Evolutionary conservation across 106 monocot genomes (phyloP).

Genomic region (Acorus calamus): DNA sequence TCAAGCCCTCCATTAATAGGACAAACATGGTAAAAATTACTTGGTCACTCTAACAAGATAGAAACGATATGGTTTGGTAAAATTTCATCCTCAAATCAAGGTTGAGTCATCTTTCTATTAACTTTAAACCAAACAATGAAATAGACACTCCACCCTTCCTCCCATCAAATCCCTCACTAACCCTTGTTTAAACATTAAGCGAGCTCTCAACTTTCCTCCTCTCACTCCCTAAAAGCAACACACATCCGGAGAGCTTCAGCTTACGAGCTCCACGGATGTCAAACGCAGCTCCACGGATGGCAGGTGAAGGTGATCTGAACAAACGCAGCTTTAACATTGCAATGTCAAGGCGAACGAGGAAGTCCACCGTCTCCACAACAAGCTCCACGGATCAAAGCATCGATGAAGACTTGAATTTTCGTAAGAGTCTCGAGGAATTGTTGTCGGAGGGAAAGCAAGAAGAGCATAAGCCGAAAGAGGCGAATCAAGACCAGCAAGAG

Average conservation of each 20-base stretch:
- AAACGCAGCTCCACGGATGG: slow-evolving; percentile 6
- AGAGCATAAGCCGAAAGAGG: too few relatives aligned
- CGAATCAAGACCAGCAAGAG: too few relatives aligned
- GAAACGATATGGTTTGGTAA: not conserved
- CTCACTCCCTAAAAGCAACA: not conserved
- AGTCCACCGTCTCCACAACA: not conserved
- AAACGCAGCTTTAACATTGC: slow-evolving; percentile 24
- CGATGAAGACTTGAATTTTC: too few relatives aligned
- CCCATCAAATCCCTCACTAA: not conserved
- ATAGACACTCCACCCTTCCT: slow-evolving; percentile 6
- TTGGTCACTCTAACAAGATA: too few relatives aligned
- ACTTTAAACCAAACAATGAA: not conserved
- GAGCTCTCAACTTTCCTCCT: not conserved
- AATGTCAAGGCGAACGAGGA: slow-evolving; percentile 46
- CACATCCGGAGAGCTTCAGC: not conserved
- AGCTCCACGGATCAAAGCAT: not conserved
- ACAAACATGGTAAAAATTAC: too few relatives aligned
- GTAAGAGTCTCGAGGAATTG: too few relatives aligned
- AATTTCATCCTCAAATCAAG: not conserved
- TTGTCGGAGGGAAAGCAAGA: too few relatives aligned
- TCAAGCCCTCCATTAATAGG: too few relatives aligned
- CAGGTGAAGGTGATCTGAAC: slow-evolving; percentile 5
- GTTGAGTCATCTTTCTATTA: not conserved
- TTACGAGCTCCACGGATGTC: not conserved
- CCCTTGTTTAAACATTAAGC: not conserved